Percentiles rank a stretch among this genome's conserved stretches.
Conservation (phyloP, 129 eudicot species). For the Flaveria linearis region DNA sequence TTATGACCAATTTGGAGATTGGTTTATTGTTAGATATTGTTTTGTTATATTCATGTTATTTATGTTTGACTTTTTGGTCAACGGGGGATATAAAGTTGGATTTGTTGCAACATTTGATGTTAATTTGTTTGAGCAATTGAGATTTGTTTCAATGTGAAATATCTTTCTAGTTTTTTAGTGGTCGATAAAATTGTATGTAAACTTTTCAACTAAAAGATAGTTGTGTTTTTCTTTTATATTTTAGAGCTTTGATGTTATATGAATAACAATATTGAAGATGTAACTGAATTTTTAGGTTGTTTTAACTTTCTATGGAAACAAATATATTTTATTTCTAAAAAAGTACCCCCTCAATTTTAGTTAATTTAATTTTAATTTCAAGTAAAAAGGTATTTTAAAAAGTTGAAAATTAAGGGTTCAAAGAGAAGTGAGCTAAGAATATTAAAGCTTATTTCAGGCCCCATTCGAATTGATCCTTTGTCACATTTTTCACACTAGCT, state of each 20-base stretch:
- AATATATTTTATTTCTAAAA: too few species aligned
- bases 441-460: too few species aligned
- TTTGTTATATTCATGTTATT: conserved; percentile 30
- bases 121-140: conserved; percentile 10
- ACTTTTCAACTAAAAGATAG: neutral
- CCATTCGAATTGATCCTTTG: too few species aligned
- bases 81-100: conserved; percentile 23
- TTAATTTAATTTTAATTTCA: too few species aligned
- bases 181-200: conserved; percentile 2
- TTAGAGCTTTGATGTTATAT: neutral
- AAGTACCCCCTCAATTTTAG: too few species aligned
- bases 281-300: too few species aligned
- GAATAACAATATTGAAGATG: too few species aligned
- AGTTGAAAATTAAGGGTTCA: too few species aligned
- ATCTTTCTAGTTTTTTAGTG: neutral
- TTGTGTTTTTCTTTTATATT: neutral
- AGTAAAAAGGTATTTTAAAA: too few species aligned
- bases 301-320: too few species aligned
- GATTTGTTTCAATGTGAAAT: neutral
- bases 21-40: conserved; percentile 1
- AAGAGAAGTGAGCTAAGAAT: too few species aligned
- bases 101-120: conserved; percentile 6
- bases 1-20: conserved; percentile 26
- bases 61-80: conserved; percentile 31
- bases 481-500: too few species aligned